These are phyloP conservation scores for Penicillium silybi DNA, from an alignment of 495 filamentous ascomycete species.

Conservation along the genomic window DNA sequence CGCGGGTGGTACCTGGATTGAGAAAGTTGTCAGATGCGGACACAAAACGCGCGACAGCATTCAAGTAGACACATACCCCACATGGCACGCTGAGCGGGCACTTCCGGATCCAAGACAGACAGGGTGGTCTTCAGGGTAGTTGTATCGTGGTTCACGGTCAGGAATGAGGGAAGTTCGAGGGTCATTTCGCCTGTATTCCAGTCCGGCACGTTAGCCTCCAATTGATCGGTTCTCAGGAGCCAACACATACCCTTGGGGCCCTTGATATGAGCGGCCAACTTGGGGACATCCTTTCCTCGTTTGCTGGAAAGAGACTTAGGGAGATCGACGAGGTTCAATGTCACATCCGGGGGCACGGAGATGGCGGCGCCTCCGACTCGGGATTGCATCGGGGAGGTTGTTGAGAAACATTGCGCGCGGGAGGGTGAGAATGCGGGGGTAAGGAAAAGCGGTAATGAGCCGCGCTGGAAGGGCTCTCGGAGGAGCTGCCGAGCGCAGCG, in stretches of 20 bases:
- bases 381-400: conserved; percentile 59
- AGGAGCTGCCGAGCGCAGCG: conserved; percentile 43
- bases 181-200: conserved; percentile 59
- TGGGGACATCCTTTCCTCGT: conserved; percentile 50
- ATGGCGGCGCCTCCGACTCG: conserved; percentile 82
- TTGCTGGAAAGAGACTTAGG: conserved; percentile 48
- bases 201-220: background rate
- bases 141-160: conserved; percentile 65
- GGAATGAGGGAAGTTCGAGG: conserved; percentile 66
- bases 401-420: conserved; percentile 64
- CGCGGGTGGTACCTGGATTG: conserved; percentile 72
- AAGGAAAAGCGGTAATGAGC: conserved; percentile 63
- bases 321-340: conserved; percentile 59
- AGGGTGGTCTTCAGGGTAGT: conserved; percentile 57
- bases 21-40: conserved; percentile 7
- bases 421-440: conserved; percentile 64
- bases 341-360: conserved; percentile 78
- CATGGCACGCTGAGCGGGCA: conserved; percentile 85
- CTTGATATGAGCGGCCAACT: conserved; percentile 59
- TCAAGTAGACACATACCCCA: conserved; percentile 69
- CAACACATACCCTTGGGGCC: conserved; percentile 65
- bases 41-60: background rate
- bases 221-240: background rate
- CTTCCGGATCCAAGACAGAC: conserved; percentile 56
- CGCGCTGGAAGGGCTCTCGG: conserved; percentile 27